phyloP scores from a whole-genome alignment of 1,139 yeast species.

The Diutina neorugosa region DNA sequence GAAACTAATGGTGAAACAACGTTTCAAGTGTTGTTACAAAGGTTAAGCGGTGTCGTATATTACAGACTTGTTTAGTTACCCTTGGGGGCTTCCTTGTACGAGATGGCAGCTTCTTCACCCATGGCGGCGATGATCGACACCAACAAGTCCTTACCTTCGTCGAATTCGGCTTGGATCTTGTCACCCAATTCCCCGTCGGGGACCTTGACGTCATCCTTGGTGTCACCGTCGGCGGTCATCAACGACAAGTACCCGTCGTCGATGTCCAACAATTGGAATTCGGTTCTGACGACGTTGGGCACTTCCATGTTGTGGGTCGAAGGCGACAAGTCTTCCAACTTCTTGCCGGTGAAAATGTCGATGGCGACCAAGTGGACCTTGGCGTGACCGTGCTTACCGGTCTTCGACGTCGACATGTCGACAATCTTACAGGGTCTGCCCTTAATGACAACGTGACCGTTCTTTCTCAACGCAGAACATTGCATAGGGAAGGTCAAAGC shows the following conservation, averaged over 20 bases:
- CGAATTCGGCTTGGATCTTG: constrained; percentile 81
- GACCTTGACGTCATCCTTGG: constrained; percentile 97
- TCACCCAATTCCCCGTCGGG: constrained; percentile 98
- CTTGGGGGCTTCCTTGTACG: constrained; percentile 97
- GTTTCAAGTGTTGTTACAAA: no score
- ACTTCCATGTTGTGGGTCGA: constrained; percentile 99
- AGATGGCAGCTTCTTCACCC: constrained; percentile 98
- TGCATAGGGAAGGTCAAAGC: constrained; percentile 98
- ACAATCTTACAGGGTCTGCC: constrained; percentile 99
- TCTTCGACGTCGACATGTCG: constrained; percentile 99
- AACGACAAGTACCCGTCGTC: constrained; percentile 96
- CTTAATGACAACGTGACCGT: constrained; percentile 98
- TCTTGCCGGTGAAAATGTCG: constrained; percentile 98
- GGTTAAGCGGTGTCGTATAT: neutral
- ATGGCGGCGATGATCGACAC: constrained; percentile 95
- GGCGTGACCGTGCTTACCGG: constrained; percentile 99
- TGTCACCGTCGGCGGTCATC: constrained; percentile 94
- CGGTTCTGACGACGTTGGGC: constrained; percentile 92
- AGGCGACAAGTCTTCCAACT: constrained; percentile 98
- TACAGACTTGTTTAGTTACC: constrained; percentile 3
- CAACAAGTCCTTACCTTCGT: constrained; percentile 93
- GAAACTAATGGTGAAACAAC: no score
- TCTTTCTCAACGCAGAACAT: constrained; percentile 99
- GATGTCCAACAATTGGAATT: constrained; percentile 93
- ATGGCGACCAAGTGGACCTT: constrained; percentile 98